Conservation (phyloP, 805 yeast genomes). For the Sporopachydermia lactativora region DNA sequence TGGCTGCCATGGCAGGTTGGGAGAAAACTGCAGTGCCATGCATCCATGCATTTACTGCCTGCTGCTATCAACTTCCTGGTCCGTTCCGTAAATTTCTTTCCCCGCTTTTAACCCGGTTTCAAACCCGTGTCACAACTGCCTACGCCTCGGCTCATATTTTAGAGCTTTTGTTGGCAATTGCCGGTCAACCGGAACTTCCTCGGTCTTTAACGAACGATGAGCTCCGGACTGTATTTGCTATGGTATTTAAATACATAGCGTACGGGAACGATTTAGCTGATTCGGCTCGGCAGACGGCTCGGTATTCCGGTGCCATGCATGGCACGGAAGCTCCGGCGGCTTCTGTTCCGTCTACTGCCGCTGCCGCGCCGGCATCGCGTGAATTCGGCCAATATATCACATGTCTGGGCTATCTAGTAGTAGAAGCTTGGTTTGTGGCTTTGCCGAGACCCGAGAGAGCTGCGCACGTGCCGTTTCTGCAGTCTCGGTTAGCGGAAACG, state of each 20-base stretch:
- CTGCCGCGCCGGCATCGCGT: slow-evolving; percentile 30
- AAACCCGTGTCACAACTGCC: slow-evolving; percentile 56
- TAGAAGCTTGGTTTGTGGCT: slow-evolving; percentile 59
- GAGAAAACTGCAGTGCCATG: slow-evolving; percentile 69
- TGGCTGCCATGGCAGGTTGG: slow-evolving; percentile 56
- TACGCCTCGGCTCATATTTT: slow-evolving; percentile 60
- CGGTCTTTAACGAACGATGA: slow-evolving; percentile 67
- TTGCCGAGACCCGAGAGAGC: slow-evolving; percentile 45
- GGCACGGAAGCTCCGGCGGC: slow-evolving; percentile 38
- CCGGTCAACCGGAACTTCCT: slow-evolving; percentile 51
- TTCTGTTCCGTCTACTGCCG: slow-evolving; percentile 36
- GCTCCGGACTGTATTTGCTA: slow-evolving; percentile 66
- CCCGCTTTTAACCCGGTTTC: slow-evolving; percentile 59
- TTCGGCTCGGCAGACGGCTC: slow-evolving; percentile 14
- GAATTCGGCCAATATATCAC: slow-evolving; percentile 42
- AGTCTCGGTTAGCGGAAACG: neutral
- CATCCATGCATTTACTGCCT: slow-evolving; percentile 58
- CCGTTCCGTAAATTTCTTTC: slow-evolving; percentile 56
- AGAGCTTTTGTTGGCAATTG: slow-evolving; percentile 56
- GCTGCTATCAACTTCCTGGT: slow-evolving; percentile 69
- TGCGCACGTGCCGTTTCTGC: slow-evolving; percentile 46
- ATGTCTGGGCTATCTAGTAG: slow-evolving; percentile 51
- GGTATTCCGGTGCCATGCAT: slow-evolving; percentile 13
- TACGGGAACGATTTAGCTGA: slow-evolving; percentile 37
- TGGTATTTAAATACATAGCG: slow-evolving; percentile 68